These are phyloP conservation scores for Colletotrichum musicola DNA, from an alignment of 2,329 filamentous ascomycete species.

Conservation along the genomic window DNA sequence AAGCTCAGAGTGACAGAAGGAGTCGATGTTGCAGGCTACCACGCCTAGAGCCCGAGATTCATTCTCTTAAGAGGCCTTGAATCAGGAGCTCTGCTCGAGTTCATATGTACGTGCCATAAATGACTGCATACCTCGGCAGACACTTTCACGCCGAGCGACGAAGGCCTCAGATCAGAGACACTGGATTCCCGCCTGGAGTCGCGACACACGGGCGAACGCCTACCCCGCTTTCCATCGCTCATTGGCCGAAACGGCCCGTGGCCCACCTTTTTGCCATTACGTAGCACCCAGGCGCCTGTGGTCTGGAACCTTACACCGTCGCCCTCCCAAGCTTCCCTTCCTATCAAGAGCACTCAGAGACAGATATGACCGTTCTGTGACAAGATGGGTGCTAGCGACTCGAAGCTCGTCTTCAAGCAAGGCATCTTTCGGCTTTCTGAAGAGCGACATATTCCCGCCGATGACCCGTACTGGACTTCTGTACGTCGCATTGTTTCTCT, in stretches of 20 bases:
- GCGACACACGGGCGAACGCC: conserved; percentile 6
- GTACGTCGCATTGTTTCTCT: conserved; percentile 64
- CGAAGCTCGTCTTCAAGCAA: conserved; percentile 98
- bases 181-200: not conserved
- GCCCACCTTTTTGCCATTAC: conserved; percentile 34
- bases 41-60: too few relatives aligned
- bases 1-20: too few relatives aligned
- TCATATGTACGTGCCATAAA: too few relatives aligned
- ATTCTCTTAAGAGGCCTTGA: too few relatives aligned
- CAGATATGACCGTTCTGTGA: conserved; percentile 35
- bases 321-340: conserved; percentile 31
- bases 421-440: conserved; percentile 98
- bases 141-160: not conserved
- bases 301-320: conserved; percentile 27
- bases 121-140: conserved; percentile 13
- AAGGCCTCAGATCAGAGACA: not conserved
- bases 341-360: conserved; percentile 24
- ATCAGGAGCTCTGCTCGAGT: too few relatives aligned
- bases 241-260: conserved; percentile 20
- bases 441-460: conserved; percentile 85
- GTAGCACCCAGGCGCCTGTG: conserved; percentile 33
- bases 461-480: conserved; percentile 93
- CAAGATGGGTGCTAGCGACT: conserved; percentile 96
- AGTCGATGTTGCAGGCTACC: too few relatives aligned
- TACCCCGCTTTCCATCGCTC: conserved; percentile 28